Conservation (phyloP, 352 stramenopile genomes). For the Phytophthora macrochlamydospora region DNA sequence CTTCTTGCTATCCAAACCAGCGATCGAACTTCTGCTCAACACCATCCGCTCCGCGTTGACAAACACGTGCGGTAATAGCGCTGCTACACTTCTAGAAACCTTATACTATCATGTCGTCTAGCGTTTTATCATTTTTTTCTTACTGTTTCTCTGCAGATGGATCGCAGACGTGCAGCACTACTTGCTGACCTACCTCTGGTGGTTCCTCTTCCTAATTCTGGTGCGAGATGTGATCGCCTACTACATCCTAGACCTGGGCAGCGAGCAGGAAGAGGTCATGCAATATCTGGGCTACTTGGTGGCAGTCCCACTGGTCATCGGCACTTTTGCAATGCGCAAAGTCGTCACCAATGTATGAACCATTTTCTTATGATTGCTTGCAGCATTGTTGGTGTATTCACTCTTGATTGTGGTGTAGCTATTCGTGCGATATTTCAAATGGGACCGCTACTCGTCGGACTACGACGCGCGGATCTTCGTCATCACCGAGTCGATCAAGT, state of each 20-base stretch:
- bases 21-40: slow-evolving; percentile 57
- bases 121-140: neutral
- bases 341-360: slow-evolving; percentile 75
- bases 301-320: slow-evolving; percentile 72
- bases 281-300: slow-evolving; percentile 61
- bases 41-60: slow-evolving; percentile 56
- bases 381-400: slow-evolving; percentile 1
- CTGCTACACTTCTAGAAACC: neutral
- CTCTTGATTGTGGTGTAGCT: slow-evolving; percentile 38
- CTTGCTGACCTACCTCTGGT: slow-evolving; percentile 80
- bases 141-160: slow-evolving; percentile 44
- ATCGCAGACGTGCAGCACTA: slow-evolving; percentile 81
- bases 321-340: slow-evolving; percentile 73
- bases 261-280: slow-evolving; percentile 51
- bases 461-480: slow-evolving; percentile 84
- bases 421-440: slow-evolving; percentile 77
- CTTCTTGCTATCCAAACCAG: slow-evolving; percentile 60
- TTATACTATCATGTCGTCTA: too few relatives aligned
- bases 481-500: slow-evolving; percentile 82
- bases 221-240: slow-evolving; percentile 45
- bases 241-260: slow-evolving; percentile 61
- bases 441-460: slow-evolving; percentile 67
- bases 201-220: slow-evolving; percentile 63
- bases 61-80: slow-evolving; percentile 58
- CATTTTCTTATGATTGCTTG: neutral